phyloP scores from a whole-genome alignment of 768 basidiomycete genomes.

The Amanita fuliginea region DNA sequence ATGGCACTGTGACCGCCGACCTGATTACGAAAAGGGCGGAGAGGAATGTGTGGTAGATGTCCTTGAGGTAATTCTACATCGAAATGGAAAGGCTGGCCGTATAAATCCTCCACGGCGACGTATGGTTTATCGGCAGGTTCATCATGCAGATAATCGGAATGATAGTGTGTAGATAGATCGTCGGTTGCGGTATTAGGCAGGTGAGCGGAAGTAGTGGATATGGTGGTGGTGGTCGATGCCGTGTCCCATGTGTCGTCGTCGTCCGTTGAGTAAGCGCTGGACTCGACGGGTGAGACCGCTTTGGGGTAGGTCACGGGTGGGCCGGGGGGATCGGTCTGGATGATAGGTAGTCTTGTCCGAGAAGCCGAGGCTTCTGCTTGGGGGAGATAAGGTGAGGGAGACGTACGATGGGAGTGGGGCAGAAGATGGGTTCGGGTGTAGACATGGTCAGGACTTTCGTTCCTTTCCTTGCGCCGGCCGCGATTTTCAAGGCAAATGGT shows the following conservation, averaged over 20 bases:
- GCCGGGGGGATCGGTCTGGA: conserved; percentile 10
- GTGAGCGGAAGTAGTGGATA: conserved; percentile 45
- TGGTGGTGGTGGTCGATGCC: conserved; percentile 49
- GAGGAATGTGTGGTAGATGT: conserved; percentile 76
- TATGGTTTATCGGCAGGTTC: not conserved
- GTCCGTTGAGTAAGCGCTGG: conserved; percentile 42
- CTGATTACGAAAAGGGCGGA: conserved; percentile 94
- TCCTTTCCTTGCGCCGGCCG: conserved; percentile 53
- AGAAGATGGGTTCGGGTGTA: conserved; percentile 25
- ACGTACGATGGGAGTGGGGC: conserved; percentile 40
- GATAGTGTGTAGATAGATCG: not conserved
- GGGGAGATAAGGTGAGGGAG: conserved; percentile 29
- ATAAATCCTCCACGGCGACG: conserved; percentile 12
- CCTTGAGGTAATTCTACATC: conserved; percentile 40
- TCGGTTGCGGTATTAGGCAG: not conserved
- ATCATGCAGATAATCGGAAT: not conserved
- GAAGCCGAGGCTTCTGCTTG: conserved; percentile 14
- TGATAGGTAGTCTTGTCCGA: not conserved
- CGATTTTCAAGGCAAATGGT: conserved; percentile 31
- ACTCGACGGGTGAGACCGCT: conserved; percentile 22
- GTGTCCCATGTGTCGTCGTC: conserved; percentile 74
- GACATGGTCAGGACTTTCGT: conserved; percentile 27
- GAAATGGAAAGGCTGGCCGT: conserved; percentile 20
- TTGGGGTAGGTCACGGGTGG: conserved; percentile 1
- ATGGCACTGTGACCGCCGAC: conserved; percentile 97